Evolutionary conservation across 768 basidiomycete species (phyloP).

Genomic region (Tulasnella sp.): DNA sequence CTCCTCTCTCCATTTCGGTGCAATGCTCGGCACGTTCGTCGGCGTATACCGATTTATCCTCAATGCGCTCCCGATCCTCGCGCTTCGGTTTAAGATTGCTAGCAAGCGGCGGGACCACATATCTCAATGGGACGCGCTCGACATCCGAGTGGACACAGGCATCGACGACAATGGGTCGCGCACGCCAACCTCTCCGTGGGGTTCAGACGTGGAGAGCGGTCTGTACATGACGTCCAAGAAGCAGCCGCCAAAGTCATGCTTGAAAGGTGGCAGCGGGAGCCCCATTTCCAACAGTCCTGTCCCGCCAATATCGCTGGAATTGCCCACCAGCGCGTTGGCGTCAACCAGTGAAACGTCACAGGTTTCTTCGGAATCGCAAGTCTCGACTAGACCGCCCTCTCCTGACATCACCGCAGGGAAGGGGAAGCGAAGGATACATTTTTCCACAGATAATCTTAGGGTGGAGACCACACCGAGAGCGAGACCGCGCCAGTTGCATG

Average conservation of each 20-base stretch:
- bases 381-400: neutral
- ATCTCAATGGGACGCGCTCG: neutral
- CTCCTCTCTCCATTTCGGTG: constrained; percentile 75
- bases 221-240: neutral
- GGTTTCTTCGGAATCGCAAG: neutral
- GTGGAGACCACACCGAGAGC: no score
- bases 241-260: neutral
- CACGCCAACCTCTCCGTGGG: neutral
- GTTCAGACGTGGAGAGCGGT: neutral
- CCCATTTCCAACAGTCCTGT: neutral
- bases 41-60: constrained; percentile 68
- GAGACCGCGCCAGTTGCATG: no score
- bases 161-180: neutral
- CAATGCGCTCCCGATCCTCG: constrained; percentile 63
- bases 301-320: neutral
- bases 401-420: neutral
- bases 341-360: no score
- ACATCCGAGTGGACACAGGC: constrained; percentile 20
- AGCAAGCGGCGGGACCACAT: no score
- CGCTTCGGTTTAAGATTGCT: constrained; percentile 22
- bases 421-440: neutral
- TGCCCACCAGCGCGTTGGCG: no score
- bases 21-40: constrained; percentile 54
- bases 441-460: no score
- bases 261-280: neutral